These are phyloP conservation scores for Chamaenerion angustifolium DNA, from an alignment of 345 rosid genomes.

Conservation along the genomic window DNA sequence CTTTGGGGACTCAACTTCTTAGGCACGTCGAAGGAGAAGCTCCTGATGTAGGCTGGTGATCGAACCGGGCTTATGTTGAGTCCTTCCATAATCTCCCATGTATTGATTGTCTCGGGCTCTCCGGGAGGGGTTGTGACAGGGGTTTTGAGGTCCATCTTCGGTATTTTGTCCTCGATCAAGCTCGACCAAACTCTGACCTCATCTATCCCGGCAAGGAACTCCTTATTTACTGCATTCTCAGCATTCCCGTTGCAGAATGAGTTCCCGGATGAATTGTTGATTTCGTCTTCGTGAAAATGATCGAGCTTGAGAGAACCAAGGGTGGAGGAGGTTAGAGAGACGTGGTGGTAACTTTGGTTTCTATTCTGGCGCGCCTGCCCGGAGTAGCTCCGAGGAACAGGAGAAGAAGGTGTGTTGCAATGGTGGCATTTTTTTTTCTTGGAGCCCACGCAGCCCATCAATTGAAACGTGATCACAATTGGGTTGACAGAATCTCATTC, in stretches of 20 bases:
- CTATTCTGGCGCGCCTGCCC: not conserved
- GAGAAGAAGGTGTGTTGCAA: not conserved
- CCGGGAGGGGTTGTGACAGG: slow-evolving; percentile 39
- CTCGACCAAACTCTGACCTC: too few relatives aligned
- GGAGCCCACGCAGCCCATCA: too few relatives aligned
- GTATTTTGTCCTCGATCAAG: too few relatives aligned
- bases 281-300: not conserved
- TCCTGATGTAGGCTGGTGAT: slow-evolving; percentile 35
- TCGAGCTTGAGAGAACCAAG: not conserved
- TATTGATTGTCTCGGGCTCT: slow-evolving; percentile 86
- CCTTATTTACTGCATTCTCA: not conserved
- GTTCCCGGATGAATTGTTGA: too few relatives aligned
- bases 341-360: slow-evolving; percentile 1
- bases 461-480: too few relatives aligned
- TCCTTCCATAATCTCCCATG: slow-evolving; percentile 94
- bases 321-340: slow-evolving; percentile 1
- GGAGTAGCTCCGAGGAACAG: slow-evolving; percentile 1
- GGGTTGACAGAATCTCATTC: too few relatives aligned
- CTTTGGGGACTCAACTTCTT: not conserved
- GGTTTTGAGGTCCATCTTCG: too few relatives aligned
- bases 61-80: slow-evolving; percentile 41
- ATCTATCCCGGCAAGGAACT: not conserved
- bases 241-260: too few relatives aligned
- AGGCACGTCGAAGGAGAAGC: slow-evolving; percentile 58
- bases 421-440: too few relatives aligned